phyloP scores from a whole-genome alignment of 2,329 filamentous ascomycete genomes.

The Fusarium xyrophilum region DNA sequence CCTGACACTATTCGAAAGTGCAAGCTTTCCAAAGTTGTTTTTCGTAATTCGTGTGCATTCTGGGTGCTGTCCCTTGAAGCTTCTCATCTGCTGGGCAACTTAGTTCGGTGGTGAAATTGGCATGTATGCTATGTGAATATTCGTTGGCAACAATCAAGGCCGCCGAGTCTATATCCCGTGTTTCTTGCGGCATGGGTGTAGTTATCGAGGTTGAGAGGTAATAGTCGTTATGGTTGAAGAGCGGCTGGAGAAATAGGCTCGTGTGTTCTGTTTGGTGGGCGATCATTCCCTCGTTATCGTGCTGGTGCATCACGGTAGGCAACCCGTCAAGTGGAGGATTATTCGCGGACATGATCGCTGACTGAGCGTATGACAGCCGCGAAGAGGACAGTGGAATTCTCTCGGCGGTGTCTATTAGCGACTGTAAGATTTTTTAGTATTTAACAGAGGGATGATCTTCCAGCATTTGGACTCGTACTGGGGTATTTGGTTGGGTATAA shows the following conservation, averaged over 20 bases:
- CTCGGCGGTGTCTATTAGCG: accelerated
- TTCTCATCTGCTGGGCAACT: no score
- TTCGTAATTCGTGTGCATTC: background rate
- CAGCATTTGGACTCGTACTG: no score
- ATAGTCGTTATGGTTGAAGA: background rate
- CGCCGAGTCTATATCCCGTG: accelerated
- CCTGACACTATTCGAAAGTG: background rate
- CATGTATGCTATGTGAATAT: accelerated
- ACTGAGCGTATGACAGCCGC: accelerated
- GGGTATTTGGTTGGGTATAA: background rate
- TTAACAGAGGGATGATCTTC: no score
- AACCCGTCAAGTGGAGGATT: accelerated
- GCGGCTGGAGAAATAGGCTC: background rate
- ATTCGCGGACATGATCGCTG: accelerated
- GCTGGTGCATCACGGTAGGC: accelerated
- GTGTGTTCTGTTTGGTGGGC: accelerated
- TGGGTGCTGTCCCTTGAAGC: accelerated
- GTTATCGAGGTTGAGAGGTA: background rate
- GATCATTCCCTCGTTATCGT: accelerated
- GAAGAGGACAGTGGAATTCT: accelerated
- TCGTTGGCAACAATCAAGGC: accelerated
- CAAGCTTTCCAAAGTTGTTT: conserved; percentile 17
- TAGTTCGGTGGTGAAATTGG: background rate
- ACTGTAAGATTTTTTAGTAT: no score
- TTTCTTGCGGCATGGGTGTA: accelerated